Base-by-base conservation (phyloP, 1,139 yeast species). In the Candida sojae region DNA sequence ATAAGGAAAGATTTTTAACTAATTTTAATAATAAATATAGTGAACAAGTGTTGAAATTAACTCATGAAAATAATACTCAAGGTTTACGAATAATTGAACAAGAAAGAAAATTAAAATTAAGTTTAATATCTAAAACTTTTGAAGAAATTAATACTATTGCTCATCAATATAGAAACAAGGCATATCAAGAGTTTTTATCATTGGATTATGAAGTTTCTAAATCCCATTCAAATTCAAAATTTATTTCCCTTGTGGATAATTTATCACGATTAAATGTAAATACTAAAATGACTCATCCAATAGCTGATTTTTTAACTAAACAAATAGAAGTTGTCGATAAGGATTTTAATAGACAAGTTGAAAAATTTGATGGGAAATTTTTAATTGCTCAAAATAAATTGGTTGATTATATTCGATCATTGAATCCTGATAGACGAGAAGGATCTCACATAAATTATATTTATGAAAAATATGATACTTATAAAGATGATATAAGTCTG, bases 141-240 rank as follows among this genome's bases (percentile, higher is more conserved):
- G 67, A 67, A 6, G 87, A 86, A 54, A 86, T 89, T 1, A 89
- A 84, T 51, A 68, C 64, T 9, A 82, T 88, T 9, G 79, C 89
- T 12, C 80, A 80, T 31, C 77, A 75, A 30, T 92, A 89, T 66
- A 82, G 88, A 56, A 74, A 75, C 47, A 77, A 77, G 39, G 73
- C 84, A 9, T 87, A 92, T 83, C 74, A 75, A 35, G 81, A 79
- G 50, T 72, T 92, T 46, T 58, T 75, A 13, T 61, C 74, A 1
- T 61, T 74, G 50, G 79, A 75, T 47, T 70, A 70, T 50, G 77
- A 71, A 44, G 73, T 62, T 4, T 41, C 40, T 42, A 45, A 41
- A 33, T 17, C 49, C 39, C 52, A 43, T 44, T 55, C 46, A 29
- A 60, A 63, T 48, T 56, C 61, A 26, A 71, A 66, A 50, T 74